A percentile compares a stretch with the other conserved stretches of the same genome.
These are phyloP conservation scores for Pythium scleroteichum DNA, from an alignment of 352 stramenopile species.

Conservation along the genomic window DNA sequence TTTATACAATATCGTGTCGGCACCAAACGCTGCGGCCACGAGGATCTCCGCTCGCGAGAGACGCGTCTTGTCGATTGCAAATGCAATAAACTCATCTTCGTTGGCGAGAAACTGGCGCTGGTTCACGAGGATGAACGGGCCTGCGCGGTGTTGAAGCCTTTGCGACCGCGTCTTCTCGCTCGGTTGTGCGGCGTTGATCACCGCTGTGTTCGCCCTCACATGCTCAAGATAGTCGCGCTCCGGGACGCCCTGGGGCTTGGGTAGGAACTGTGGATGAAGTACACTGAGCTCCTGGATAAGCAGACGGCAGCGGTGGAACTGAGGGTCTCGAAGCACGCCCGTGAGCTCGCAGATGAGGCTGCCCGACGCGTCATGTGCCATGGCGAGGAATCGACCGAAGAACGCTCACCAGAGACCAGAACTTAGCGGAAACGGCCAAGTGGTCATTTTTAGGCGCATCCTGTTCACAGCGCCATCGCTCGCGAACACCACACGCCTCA, in stretches of 20 bases:
- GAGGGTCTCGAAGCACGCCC: slow-evolving; percentile 50
- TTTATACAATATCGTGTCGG: slow-evolving; percentile 14
- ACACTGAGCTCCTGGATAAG: slow-evolving; percentile 61
- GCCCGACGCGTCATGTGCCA: slow-evolving; percentile 3
- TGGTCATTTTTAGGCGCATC: too few species aligned
- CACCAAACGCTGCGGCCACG: slow-evolving; percentile 53
- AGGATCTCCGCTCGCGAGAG: slow-evolving; percentile 54
- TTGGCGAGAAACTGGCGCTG: slow-evolving; percentile 43
- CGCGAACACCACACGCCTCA: too few species aligned
- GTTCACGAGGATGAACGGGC: slow-evolving; percentile 57
- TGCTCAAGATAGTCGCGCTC: slow-evolving; percentile 60
- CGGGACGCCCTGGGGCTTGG: slow-evolving; percentile 45
- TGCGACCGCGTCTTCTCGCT: slow-evolving; percentile 25
- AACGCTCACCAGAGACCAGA: too few species aligned
- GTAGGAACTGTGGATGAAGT: slow-evolving; percentile 50
- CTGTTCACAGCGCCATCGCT: too few species aligned
- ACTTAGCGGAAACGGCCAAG: too few species aligned
- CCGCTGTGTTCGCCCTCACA: slow-evolving; percentile 31
- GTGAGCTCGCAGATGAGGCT: slow-evolving; percentile 54
- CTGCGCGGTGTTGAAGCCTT: slow-evolving; percentile 32
- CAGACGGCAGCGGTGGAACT: slow-evolving; percentile 62
- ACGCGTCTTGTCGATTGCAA: slow-evolving; percentile 54
- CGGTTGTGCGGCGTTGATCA: slow-evolving; percentile 32
- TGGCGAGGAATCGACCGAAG: not conserved
- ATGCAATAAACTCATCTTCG: slow-evolving; percentile 59